Conservation (phyloP, 2,329 filamentous ascomycete genomes). For the Xylariaceae sp. region DNA sequence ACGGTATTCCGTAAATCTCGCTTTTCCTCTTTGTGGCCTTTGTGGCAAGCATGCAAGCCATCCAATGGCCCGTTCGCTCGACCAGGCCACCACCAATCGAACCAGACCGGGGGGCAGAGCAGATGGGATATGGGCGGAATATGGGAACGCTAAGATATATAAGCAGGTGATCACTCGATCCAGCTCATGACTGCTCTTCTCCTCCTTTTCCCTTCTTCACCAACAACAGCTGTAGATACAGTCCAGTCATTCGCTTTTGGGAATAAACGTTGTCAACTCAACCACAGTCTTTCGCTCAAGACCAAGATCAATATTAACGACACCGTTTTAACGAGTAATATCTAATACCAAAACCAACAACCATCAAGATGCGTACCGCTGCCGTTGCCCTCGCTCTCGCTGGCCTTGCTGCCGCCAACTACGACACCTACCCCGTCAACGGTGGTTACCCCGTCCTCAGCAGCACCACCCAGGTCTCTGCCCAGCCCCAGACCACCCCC, state of each 20-base stretch:
- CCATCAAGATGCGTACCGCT: slow-evolving; percentile 21
- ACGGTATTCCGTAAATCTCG: not conserved
- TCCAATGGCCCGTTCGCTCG: not conserved
- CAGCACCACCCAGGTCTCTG: slow-evolving; percentile 5
- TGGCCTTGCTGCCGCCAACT: slow-evolving; percentile 18
- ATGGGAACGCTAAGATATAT: slow-evolving; percentile 22
- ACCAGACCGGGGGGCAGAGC: not conserved
- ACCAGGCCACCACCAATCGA: not conserved
- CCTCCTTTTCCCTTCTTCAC: slow-evolving; percentile 12
- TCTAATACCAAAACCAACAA: slow-evolving; percentile 20
- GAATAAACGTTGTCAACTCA: no score
- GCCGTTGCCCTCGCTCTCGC: slow-evolving; percentile 18
- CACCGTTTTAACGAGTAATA: slow-evolving; percentile 21
- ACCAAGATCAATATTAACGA: slow-evolving; percentile 18
- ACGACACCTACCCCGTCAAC: slow-evolving; percentile 15
- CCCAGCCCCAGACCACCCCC: slow-evolving; percentile 6
- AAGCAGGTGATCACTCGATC: slow-evolving; percentile 17
- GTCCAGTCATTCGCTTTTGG: slow-evolving; percentile 17
- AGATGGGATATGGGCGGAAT: slow-evolving; percentile 13
- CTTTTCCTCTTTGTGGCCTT: not conserved
- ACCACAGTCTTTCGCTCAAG: slow-evolving; percentile 19
- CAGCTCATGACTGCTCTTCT: slow-evolving; percentile 1
- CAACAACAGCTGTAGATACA: slow-evolving; percentile 19
- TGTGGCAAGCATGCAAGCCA: not conserved
- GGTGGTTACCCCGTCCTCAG: no score